phyloP scores from a whole-genome alignment of 139 green algal species.

The Edaphochlamys debaryana region DNA sequence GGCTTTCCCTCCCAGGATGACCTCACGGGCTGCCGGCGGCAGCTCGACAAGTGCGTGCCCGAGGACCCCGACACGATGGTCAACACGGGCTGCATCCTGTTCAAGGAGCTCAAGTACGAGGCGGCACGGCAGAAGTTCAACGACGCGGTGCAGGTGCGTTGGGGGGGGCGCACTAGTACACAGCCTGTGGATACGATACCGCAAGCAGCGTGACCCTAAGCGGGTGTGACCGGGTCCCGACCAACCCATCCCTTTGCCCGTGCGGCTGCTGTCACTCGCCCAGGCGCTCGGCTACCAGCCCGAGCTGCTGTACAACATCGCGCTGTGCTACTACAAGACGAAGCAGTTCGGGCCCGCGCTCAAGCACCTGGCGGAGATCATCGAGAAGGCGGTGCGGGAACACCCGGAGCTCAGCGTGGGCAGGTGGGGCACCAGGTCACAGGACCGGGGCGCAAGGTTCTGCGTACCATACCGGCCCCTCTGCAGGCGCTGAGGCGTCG shows the following conservation, averaged over 20 bases:
- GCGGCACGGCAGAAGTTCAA: constrained; percentile 71
- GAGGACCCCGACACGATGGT: constrained; percentile 69
- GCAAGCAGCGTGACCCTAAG: too few relatives aligned
- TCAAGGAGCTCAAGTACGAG: constrained; percentile 75
- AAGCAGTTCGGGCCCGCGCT: constrained; percentile 83
- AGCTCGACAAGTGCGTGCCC: constrained; percentile 70
- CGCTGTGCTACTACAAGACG: constrained; percentile 84
- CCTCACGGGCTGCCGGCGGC: constrained; percentile 70
- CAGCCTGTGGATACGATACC: too few relatives aligned
- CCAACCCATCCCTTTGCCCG: too few relatives aligned
- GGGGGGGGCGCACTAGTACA: too few relatives aligned
- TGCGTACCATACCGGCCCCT: too few relatives aligned
- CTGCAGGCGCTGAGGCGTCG: too few relatives aligned
- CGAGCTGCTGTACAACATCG: constrained; percentile 86
- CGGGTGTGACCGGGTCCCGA: constrained; percentile 9
- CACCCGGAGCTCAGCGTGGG: constrained; percentile 90
- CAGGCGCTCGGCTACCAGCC: constrained; percentile 52
- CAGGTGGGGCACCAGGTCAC: too few relatives aligned
- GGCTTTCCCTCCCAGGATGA: constrained; percentile 70
- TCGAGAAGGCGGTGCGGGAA: constrained; percentile 82
- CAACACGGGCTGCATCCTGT: constrained; percentile 80
- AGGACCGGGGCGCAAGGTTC: not conserved
- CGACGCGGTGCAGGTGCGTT: constrained; percentile 58
- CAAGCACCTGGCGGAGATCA: constrained; percentile 85
- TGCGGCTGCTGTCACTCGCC: too few relatives aligned